Conservation (phyloP, 495 filamentous ascomycete genomes). For the Chaetomidium leptoderma region DNA sequence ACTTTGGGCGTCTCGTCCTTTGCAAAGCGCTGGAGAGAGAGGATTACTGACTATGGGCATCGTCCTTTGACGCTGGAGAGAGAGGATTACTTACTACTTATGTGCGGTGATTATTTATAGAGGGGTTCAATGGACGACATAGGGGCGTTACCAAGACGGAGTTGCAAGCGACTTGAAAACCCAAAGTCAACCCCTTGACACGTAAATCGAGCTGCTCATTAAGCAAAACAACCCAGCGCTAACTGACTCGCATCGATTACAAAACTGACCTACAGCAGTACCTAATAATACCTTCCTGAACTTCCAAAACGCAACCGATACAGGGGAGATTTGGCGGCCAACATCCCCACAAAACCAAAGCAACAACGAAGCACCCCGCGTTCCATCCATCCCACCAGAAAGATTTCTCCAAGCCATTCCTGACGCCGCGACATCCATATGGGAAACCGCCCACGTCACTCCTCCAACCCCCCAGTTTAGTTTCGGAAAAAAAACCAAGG, state of each 20-base stretch:
- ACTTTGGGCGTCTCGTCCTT: too few species aligned
- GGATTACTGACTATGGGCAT: too few species aligned
- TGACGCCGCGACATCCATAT: conserved; percentile 18
- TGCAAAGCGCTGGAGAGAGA: too few species aligned
- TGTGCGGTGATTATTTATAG: too few species aligned
- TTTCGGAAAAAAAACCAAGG: background rate
- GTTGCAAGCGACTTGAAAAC: too few species aligned
- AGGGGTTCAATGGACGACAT: too few species aligned
- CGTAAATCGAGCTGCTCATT: background rate
- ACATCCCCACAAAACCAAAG: background rate
- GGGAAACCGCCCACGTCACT: conserved; percentile 4
- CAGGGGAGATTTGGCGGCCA: background rate
- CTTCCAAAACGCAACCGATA: background rate
- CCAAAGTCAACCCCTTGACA: background rate
- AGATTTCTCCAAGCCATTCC: conserved; percentile 15
- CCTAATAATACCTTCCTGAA: background rate
- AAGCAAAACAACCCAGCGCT: background rate
- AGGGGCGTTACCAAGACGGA: too few species aligned
- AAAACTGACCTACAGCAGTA: background rate
- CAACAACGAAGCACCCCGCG: background rate
- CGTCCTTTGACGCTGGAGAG: too few species aligned
- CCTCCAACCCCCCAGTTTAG: background rate
- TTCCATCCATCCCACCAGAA: conserved; percentile 3
- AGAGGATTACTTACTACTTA: too few species aligned
- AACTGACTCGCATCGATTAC: conserved; percentile 1